Evolutionary conservation across 2,329 filamentous ascomycete genomes (phyloP).

Genomic region (Samsoniella hepiali): DNA sequence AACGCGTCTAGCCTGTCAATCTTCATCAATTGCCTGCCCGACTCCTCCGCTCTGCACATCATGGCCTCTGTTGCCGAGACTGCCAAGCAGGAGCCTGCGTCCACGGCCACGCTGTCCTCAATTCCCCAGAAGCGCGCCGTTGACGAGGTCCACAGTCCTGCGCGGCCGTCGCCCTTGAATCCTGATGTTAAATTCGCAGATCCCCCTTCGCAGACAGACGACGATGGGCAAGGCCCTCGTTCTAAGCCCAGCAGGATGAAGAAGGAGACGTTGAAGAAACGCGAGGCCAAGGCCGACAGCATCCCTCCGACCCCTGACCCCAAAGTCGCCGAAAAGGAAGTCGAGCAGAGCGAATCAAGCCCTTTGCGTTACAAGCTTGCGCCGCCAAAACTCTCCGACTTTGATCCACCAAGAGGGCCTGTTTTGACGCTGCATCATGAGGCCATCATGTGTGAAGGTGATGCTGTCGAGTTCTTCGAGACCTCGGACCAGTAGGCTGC

Average conservation of each 20-base stretch:
- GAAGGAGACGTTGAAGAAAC: constrained; percentile 67
- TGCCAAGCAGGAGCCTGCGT: constrained; percentile 41
- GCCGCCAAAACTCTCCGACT: constrained; percentile 60
- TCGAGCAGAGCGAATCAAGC: constrained; percentile 43
- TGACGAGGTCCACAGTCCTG: constrained; percentile 67
- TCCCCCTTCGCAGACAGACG: constrained; percentile 40
- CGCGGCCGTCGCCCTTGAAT: constrained; percentile 72
- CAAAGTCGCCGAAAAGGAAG: constrained; percentile 34
- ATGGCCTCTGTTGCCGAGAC: constrained; percentile 38
- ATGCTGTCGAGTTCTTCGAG: constrained; percentile 57
- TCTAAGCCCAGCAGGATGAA: constrained; percentile 49
- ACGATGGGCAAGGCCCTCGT: constrained; percentile 38
- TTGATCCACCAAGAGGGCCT: constrained; percentile 56
- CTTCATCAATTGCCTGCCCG: background rate
- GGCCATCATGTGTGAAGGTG: constrained; percentile 46
- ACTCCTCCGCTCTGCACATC: constrained; percentile 13
- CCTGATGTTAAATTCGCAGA: constrained; percentile 52
- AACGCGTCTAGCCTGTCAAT: constrained; percentile 4
- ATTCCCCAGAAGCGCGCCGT: constrained; percentile 64
- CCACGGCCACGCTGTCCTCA: constrained; percentile 40
- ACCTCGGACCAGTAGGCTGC: constrained; percentile 59
- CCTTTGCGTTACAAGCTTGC: constrained; percentile 62
- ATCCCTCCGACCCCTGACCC: constrained; percentile 57
- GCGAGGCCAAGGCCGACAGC: constrained; percentile 59
- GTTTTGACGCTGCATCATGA: constrained; percentile 56